phyloP scores from a whole-genome alignment of 371 early-diverging fungal genomes.

The Syncephalastrum monosporum region DNA sequence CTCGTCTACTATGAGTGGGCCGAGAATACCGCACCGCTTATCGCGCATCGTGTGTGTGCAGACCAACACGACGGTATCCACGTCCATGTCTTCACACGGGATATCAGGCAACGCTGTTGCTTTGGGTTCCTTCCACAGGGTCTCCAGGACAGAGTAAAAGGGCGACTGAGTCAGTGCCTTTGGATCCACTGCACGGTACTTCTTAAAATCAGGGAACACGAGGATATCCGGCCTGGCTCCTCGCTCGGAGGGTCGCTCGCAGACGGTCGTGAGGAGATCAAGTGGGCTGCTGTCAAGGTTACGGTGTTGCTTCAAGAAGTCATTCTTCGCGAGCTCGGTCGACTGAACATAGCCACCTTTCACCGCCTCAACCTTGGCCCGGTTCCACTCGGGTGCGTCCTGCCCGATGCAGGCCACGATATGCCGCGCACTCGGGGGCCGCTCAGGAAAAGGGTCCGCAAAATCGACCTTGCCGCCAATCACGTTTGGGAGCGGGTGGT shows the following conservation, averaged over 20 bases:
- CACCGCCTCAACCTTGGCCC: conserved; percentile 39
- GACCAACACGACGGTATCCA: conserved; percentile 39
- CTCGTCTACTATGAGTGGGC: conserved; percentile 41
- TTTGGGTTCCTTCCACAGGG: conserved; percentile 27
- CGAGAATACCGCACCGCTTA: conserved; percentile 44
- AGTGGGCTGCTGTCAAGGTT: conserved; percentile 1
- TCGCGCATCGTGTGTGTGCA: conserved; percentile 48
- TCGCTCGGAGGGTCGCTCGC: conserved; percentile 21
- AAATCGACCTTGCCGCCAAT: conserved; percentile 46
- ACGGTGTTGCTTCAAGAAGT: conserved; percentile 1
- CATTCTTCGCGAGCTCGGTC: background rate
- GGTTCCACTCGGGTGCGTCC: conserved; percentile 41
- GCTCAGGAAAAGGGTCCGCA: conserved; percentile 19
- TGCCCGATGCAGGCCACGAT: conserved; percentile 43
- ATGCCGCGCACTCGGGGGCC: conserved; percentile 23
- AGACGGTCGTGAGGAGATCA: conserved; percentile 23
- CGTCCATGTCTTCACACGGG: conserved; percentile 13
- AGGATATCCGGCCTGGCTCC: conserved; percentile 29
- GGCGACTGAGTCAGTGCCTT: conserved; percentile 3
- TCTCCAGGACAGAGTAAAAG: conserved; percentile 18
- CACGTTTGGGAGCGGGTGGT: conserved; percentile 43
- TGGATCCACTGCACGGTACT: conserved; percentile 19
- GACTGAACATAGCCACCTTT: conserved; percentile 22
- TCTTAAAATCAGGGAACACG: conserved; percentile 43
- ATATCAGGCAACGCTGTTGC: conserved; percentile 4